Base-by-base conservation (phyloP, 2,329 filamentous ascomycete species). In the Alternaria sp. region DNA sequence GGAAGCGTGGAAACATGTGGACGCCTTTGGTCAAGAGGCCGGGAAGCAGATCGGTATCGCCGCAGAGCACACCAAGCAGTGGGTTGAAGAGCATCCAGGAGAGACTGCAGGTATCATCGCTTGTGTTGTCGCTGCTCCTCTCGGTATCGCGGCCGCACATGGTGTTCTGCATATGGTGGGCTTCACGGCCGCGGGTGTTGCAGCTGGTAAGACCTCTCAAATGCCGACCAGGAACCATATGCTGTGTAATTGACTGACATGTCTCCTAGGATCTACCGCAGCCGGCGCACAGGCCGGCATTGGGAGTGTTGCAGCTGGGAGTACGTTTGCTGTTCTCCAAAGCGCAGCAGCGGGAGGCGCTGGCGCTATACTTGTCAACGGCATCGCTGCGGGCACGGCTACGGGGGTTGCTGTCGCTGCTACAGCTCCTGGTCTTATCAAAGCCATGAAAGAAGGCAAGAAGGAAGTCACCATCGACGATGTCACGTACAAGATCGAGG, bases 341-440 rank as follows among this genome's bases (percentile, higher is more conserved):
- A 72, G 70, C 50, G 70, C 72, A 17, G 67, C 52, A 23, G 61
- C 62, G n/a, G 70, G 68, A 3, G 70, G 70, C 5, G 47, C 46
- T 12, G 64, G 66, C 2, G 44, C 57, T 17, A 47, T 28, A 10
- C n/a, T 67, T 28, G 64, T 72, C 10, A 66, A 67, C 56, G 49
- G 43, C 7, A 17, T 71, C 51, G 68, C 62, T n/a, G 67, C 57
- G 8, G 47, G 46, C 17, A 51, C 46, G 2, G 32, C 17, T 9
- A 54, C 61, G 5, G 64, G 23, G 8, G n/a, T 32, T n/a, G 61
- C 64, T 55, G 17, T 62, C 21, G 66, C 44, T 59, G 64, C 58
- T 7, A 57, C 60, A 6, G 19, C 45, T 17, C 52, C 59, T 28
- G 30, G 56, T 6, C 32, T 67, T 3, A 50, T 67, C 19, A 40